phyloP scores from a whole-genome alignment of 192 early-diverging fungal genomes.

The Coemansia erecta region DNA sequence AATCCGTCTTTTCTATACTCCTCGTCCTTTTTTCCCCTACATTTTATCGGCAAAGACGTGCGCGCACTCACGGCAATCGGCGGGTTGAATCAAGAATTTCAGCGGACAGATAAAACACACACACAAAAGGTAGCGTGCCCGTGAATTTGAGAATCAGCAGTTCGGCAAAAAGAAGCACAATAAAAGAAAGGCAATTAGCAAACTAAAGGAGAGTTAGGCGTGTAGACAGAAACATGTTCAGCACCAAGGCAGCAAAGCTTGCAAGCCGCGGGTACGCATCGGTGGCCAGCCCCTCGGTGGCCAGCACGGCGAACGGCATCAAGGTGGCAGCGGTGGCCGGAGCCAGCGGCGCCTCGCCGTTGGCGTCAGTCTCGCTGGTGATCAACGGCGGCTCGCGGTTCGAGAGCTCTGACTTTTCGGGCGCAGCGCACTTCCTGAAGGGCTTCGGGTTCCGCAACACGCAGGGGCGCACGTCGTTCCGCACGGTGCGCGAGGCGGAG shows the following conservation, averaged over 20 bases:
- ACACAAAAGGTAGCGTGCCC: too few relatives aligned
- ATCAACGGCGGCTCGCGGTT: conserved; percentile 83
- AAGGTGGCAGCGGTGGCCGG: conserved; percentile 29
- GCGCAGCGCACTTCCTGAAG: conserved; percentile 90
- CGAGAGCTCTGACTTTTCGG: conserved; percentile 72
- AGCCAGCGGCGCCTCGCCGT: conserved; percentile 47
- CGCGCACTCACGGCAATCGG: too few relatives aligned
- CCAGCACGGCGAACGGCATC: conserved; percentile 45
- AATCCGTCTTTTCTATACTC: too few relatives aligned
- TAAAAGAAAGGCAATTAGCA: too few relatives aligned
- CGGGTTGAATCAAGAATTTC: too few relatives aligned
- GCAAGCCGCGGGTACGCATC: conserved; percentile 39
- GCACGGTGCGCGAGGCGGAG: conserved; percentile 87
- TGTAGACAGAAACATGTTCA: too few relatives aligned
- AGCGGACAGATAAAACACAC: too few relatives aligned
- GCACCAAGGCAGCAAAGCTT: too few relatives aligned
- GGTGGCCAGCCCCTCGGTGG: conserved; percentile 17
- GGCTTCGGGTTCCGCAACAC: conserved; percentile 86
- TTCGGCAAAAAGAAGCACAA: neutral
- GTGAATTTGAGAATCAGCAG: too few relatives aligned
- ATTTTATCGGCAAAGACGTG: too few relatives aligned
- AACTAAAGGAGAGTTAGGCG: too few relatives aligned
- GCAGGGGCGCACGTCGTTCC: conserved; percentile 77
- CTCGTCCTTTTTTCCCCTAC: too few relatives aligned
- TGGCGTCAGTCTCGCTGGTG: conserved; percentile 78